Percentiles rank a stretch among this genome's conserved stretches.
Conservation (phyloP, 2,329 filamentous ascomycete genomes). For the Venturia effusa region DNA sequence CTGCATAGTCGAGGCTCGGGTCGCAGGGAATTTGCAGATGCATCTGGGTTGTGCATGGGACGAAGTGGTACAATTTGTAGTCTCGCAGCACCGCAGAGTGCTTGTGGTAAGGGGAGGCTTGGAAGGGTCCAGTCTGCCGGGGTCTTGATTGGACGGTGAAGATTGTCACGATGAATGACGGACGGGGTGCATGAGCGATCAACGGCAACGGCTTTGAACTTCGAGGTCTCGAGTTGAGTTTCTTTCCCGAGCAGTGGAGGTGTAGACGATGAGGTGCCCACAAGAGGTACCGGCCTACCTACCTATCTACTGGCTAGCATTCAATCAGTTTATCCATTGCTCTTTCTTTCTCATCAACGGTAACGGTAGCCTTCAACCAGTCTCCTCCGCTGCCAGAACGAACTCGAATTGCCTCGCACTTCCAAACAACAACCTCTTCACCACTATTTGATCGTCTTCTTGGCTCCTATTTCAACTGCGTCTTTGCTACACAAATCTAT, state of each 20-base stretch:
- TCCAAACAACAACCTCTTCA: neutral
- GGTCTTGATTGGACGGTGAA: neutral
- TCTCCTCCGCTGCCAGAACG: neutral
- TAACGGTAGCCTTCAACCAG: neutral
- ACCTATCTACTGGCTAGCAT: neutral
- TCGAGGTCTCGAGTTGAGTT: neutral
- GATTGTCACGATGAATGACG: neutral
- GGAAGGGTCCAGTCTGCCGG: neutral
- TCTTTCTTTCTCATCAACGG: neutral
- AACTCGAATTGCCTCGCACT: neutral
- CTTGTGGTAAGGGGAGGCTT: neutral
- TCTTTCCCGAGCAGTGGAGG: neutral
- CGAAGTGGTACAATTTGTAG: neutral
- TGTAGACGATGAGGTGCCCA: too few species aligned
- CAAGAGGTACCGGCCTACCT: neutral
- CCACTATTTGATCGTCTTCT: neutral
- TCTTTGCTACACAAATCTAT: neutral
- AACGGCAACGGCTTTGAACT: neutral
- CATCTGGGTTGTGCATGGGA: neutral
- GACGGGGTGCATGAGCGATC: neutral
- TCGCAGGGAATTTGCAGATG: neutral
- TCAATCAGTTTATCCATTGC: neutral
- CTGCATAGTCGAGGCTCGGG: neutral
- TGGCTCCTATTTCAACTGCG: neutral
- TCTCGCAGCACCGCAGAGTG: neutral